These are phyloP conservation scores for Thalassia testudinum DNA, from an alignment of 116 monocot species.

Conservation along the genomic window DNA sequence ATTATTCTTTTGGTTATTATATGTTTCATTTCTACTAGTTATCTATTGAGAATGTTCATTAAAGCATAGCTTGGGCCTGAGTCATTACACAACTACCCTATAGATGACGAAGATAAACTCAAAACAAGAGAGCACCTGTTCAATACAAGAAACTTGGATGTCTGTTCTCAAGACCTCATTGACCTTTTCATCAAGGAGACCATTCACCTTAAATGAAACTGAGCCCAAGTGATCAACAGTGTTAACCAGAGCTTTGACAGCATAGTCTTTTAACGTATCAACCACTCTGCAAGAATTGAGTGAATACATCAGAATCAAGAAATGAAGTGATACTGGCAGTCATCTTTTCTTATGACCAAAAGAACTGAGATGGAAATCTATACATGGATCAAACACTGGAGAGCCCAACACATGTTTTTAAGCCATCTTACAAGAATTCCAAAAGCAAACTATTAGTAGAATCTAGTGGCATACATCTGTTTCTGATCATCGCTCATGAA, in stretches of 20 bases:
- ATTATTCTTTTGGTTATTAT: too few species aligned
- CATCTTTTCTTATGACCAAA: not conserved
- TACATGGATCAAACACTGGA: too few species aligned
- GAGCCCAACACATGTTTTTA: too few species aligned
- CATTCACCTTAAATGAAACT: conserved; percentile 71
- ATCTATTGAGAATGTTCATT: too few species aligned
- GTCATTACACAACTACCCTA: too few species aligned
- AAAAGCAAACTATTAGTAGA: too few species aligned
- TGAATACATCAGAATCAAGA: not conserved
- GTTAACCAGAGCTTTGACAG: conserved; percentile 87
- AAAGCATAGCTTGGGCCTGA: too few species aligned
- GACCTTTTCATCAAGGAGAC: conserved; percentile 47
- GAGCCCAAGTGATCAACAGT: conserved; percentile 96
- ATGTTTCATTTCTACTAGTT: too few species aligned
- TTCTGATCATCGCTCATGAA: conserved; percentile 66
- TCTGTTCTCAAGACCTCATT: conserved; percentile 50
- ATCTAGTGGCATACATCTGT: conserved; percentile 34
- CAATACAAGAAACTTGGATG: conserved; percentile 61
- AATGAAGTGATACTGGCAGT: too few species aligned
- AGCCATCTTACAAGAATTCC: too few species aligned
- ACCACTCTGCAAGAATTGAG: conserved; percentile 49
- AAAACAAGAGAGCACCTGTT: conserved; percentile 33
- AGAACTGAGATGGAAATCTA: not conserved
- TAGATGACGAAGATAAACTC: too few species aligned
- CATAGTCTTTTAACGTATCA: conserved; percentile 74